Evolutionary conservation across 192 early-diverging fungal species (phyloP).

Genomic region (Gigaspora rosea): DNA sequence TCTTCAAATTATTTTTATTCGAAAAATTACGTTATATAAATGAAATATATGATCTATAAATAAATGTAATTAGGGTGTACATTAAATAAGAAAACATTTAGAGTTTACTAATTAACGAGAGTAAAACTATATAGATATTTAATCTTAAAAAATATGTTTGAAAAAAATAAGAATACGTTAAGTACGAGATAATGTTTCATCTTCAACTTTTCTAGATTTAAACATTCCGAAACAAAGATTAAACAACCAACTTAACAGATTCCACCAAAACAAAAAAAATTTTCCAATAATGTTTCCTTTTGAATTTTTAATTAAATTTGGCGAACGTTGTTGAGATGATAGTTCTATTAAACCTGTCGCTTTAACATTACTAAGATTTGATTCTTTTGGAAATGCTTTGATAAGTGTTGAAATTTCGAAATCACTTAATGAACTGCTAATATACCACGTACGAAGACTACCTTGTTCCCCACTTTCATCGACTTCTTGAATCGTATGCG

Average conservation of each 20-base stretch:
- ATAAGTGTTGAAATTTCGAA: slow-evolving; percentile 9
- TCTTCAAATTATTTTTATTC: too few species aligned
- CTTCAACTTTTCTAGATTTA: background rate
- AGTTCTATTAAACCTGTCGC: slow-evolving; percentile 22
- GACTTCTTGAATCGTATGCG: slow-evolving; percentile 24
- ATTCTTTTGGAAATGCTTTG: slow-evolving; percentile 12
- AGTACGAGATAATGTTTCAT: too few species aligned
- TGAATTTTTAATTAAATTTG: background rate
- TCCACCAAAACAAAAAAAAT: slow-evolving; percentile 8
- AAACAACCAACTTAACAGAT: background rate
- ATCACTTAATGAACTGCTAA: background rate
- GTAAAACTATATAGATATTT: too few species aligned
- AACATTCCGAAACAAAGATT: background rate
- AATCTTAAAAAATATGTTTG: too few species aligned
- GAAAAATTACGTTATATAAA: too few species aligned
- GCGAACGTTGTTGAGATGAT: slow-evolving; percentile 21
- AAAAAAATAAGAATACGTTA: too few species aligned
- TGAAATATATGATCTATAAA: too few species aligned
- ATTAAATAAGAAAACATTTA: too few species aligned
- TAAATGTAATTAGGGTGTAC: too few species aligned
- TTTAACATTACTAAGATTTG: background rate
- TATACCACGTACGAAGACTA: slow-evolving; percentile 26
- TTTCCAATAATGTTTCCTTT: background rate
- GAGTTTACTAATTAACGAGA: too few species aligned
- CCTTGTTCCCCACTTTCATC: slow-evolving; percentile 15